Evolutionary conservation across 2,329 filamentous ascomycete genomes (phyloP).

Genomic region (Diaporthe caulivora): DNA sequence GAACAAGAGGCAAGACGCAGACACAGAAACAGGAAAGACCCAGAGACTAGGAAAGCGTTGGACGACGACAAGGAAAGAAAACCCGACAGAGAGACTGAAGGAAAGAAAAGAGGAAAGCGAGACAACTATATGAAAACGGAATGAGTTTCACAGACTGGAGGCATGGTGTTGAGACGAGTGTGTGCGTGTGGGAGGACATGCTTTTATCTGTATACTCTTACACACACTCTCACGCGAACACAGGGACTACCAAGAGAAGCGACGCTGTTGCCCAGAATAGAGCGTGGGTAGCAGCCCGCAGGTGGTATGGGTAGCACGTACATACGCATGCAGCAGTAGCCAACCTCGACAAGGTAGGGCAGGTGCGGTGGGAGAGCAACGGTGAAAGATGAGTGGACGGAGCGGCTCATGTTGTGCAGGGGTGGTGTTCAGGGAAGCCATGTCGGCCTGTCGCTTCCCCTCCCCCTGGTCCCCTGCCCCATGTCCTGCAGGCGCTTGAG

Average conservation of each 20-base stretch:
- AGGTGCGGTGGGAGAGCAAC: background rate
- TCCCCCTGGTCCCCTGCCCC: background rate
- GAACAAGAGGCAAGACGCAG: constrained; percentile 14
- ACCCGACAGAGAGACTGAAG: constrained; percentile 36
- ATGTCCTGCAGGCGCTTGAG: constrained; percentile 33
- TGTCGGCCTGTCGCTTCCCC: constrained; percentile 24
- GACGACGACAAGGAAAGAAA: constrained; percentile 34
- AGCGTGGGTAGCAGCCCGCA: constrained; percentile 27
- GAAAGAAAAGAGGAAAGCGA: constrained; percentile 25
- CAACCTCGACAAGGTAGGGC: too few species aligned
- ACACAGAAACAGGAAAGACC: constrained; percentile 34
- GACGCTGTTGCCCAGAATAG: constrained; percentile 38
- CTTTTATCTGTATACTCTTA: constrained; percentile 29
- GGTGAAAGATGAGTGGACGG: constrained; percentile 38
- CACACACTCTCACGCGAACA: constrained; percentile 6
- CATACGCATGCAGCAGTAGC: constrained; percentile 6
- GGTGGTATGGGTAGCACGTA: constrained; percentile 1
- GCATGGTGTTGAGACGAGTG: background rate
- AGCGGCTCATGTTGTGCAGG: constrained; percentile 32
- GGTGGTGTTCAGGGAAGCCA: constrained; percentile 12
- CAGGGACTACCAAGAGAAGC: constrained; percentile 18
- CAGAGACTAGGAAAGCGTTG: constrained; percentile 34
- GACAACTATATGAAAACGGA: constrained; percentile 32
- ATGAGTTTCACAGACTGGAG: constrained; percentile 30
- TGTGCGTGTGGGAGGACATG: constrained; percentile 16